Conservation (phyloP, 192 early-diverging fungal species). For the Backusella westeae region DNA sequence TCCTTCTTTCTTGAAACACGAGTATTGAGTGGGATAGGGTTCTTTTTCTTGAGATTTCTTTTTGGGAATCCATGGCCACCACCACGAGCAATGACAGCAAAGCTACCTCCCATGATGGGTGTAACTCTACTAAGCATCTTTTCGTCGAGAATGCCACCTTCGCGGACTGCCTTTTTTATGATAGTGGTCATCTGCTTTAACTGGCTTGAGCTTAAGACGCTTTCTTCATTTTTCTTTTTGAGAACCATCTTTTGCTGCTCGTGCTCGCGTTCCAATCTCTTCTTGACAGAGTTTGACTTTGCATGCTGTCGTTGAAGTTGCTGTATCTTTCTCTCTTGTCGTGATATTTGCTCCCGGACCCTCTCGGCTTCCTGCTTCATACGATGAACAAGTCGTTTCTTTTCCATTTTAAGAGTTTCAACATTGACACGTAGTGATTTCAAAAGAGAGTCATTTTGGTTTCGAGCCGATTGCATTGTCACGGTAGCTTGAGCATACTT, state of each 20-base stretch:
- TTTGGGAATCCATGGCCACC: constrained; percentile 25
- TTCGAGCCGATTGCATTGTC: constrained; percentile 46
- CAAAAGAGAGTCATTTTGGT: constrained; percentile 57
- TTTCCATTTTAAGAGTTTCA: constrained; percentile 71
- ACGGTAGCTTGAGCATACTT: constrained; percentile 56
- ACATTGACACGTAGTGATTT: constrained; percentile 65
- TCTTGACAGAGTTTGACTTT: constrained; percentile 45
- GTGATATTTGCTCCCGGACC: constrained; percentile 56
- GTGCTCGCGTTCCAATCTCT: constrained; percentile 50
- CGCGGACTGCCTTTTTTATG: constrained; percentile 44
- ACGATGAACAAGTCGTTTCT: constrained; percentile 70
- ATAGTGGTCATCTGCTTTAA: constrained; percentile 47
- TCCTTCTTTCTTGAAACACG: constrained; percentile 50
- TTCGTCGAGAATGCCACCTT: constrained; percentile 34
- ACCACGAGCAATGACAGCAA: constrained; percentile 37
- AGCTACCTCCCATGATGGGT: constrained; percentile 34
- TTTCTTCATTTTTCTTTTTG: constrained; percentile 57
- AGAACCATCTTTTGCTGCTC: constrained; percentile 56
- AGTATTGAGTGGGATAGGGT: constrained; percentile 24
- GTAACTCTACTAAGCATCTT: constrained; percentile 23
- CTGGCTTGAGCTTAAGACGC: constrained; percentile 34
- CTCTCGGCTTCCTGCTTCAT: constrained; percentile 67
- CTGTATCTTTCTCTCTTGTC: constrained; percentile 57
- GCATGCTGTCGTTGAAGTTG: constrained; percentile 55
- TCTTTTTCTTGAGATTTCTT: constrained; percentile 25